Evolutionary conservation across 345 rosid genomes (phyloP), one percentile per base, ranked within the genome.

Genomic region (Linum tenue): DNA sequence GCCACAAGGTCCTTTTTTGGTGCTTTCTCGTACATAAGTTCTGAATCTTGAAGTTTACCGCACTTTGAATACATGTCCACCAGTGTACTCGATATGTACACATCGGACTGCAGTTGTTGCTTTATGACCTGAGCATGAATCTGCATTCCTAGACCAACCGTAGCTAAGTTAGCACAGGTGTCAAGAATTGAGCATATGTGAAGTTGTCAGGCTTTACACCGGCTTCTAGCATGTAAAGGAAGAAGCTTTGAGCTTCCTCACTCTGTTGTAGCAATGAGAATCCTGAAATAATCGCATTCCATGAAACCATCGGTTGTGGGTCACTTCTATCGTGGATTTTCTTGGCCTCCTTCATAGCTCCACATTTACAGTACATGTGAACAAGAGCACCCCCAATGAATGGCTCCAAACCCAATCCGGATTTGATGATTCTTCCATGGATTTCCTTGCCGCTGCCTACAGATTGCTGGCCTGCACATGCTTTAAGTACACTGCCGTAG

Each of bases 21-120:
- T 12, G 99, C 76, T 80, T 79, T 90, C 58, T 86, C 89, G 65
- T 90, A 94, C 75, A 82, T 78, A 39, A 83, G 68, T 65, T 60
- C 64, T 7, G 96, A 88, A 81, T 94, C 95, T 64, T 77, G 69
- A 79, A 90, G 76, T 71, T 85, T 81, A 78, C 99, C 97, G 56
- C 97, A 90, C 79, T 92, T 90, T 1, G 98, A 86, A 82, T 92
- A 90, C 98, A 90, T 90, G 67, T 94, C 96, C 57, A 94, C 96
- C 5, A 94, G 87, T 16, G 95, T 90, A 81, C 97, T 94, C 76
- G 83, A 77, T 68, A 90, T 85, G 65, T 83, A 88, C 40, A 78
- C 88, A 69, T 94, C 95, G 39, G 82, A 79, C 62, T 84, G 92
- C 80, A 88, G 48, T 67, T 86, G 82, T 68, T 77, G 74, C 79